Base-by-base conservation (phyloP, 129 eudicot genomes). In the Ambrosia artemisiifolia region DNA sequence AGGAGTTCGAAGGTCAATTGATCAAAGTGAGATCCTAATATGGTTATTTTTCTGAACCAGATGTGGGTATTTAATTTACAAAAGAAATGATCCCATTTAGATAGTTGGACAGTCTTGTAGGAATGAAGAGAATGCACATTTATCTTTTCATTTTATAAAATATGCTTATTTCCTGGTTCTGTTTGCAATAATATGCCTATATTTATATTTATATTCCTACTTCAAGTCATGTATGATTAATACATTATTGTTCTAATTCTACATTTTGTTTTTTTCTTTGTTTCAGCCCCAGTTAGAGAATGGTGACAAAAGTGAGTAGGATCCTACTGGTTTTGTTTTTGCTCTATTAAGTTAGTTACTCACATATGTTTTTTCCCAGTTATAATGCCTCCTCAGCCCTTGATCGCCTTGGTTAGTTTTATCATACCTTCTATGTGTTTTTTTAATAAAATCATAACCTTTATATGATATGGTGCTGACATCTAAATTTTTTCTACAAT, bases 351-450 rank as follows among this genome's bases (percentile, higher is more conserved):
- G 2, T 63, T 36, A 61, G 19, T 75, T 48, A 14, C 56, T 63
- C 40, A 66, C 57, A 24, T 28, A 34, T 11, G 4, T 33, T 46
- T 67, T n/a, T n/a, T n/a, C n/a, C n/a, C 85, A 92, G 98, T 92
- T 83, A 92, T 92, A 76, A 92, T 88, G 98, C 98, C 98, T 28
- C 94, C 91, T 7, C 98, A 9, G 96, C 98, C 19, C 91, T 92
- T 18, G 94, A 87, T 42, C 89, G 89, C 51, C 96, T 92, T 69
- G 98, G 98, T 92, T 50, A 91, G 91, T 88, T 78, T n/a, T 61
- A 35, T 75, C 35, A 42, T 54, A 40, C 49, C n/a, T n/a, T n/a
- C n/a, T n/a, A n/a, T n/a, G n/a, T n/a, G n/a, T n/a, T n/a, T n/a
- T n/a, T n/a, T n/a, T n/a, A n/a, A n/a, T n/a, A n/a, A 24, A 17